Evolutionary conservation across 2,329 filamentous ascomycete genomes (phyloP), one percentile per base, ranked within the genome.

Genomic region (Falciphora oryzae): DNA sequence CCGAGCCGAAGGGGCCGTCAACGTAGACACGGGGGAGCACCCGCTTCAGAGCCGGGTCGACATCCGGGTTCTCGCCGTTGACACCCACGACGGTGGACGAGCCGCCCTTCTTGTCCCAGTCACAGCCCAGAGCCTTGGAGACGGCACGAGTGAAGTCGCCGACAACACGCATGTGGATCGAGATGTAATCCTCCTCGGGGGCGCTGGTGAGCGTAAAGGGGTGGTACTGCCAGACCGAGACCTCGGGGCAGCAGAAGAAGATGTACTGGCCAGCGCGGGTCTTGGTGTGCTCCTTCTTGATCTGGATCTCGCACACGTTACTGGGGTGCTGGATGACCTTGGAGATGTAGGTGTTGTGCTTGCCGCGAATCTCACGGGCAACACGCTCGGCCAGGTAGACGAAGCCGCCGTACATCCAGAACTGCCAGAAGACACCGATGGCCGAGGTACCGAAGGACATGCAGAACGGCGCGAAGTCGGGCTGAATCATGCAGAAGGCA

Each of bases 271-370:
- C 92, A 27, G 91, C 90, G 63, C 85, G 83, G 3, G 90, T 92
- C 81, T 89, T 92, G 59, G 91, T 93, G 77, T 92, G 81, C 73
- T 93, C 90, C 78, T 95, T 95, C 82, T 94, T 93, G 79, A 96
- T 93, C 79, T 95, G 92, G 67, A 96, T 93, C 78, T 96, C 92
- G 75, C 90, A 91, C 25, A 96, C 92, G 72, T 93, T 92, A 80
- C 90, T 92, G 10, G 91, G 91, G 75, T 96, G 91, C 79, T 95
- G 91, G 68, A 96, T 89, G 67, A 96, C 92, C 79, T 95, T 95
- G 68, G 90, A 92, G 66, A 96, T 90, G 74, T 90, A 92, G 22
- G 91, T 94, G 82, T 89, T 92, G 80, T 94, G 90, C 31, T 88
- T 85, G 59, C 91, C 91, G 63, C 91, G 88, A 57, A 94, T 79